These are phyloP conservation scores for Colletotrichum chrysophilum DNA, from an alignment of 2,329 filamentous ascomycete genomes.

Conservation along the genomic window DNA sequence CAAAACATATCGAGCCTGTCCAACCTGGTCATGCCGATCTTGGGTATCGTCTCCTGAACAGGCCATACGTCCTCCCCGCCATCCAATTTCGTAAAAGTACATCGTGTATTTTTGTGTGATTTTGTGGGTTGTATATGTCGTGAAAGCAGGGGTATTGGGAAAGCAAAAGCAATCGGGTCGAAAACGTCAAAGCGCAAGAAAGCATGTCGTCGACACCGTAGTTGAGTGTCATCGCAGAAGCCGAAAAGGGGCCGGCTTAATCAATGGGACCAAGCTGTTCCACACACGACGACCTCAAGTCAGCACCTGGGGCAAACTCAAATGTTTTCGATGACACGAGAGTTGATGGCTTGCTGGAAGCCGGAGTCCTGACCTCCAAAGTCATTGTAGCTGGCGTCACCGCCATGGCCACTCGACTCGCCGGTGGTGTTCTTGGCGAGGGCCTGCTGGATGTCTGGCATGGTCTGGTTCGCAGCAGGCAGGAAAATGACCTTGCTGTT, in stretches of 20 bases:
- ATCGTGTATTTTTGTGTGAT: neutral
- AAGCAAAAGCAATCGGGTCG: slow-evolving; percentile 7
- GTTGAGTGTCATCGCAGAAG: neutral
- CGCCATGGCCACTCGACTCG: slow-evolving; percentile 48
- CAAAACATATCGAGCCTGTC: neutral
- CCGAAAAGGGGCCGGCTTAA: slow-evolving; percentile 1
- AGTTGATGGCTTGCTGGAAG: slow-evolving; percentile 83
- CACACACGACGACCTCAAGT: slow-evolving; percentile 13
- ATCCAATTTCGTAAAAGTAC: neutral
- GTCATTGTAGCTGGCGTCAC: slow-evolving; percentile 46
- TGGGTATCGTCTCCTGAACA: slow-evolving; percentile 7
- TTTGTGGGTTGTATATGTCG: neutral
- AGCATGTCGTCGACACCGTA: neutral
- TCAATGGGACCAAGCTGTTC: slow-evolving; percentile 22
- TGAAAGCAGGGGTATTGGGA: slow-evolving; percentile 14
- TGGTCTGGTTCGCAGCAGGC: slow-evolving; percentile 65
- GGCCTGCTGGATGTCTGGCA: slow-evolving; percentile 49
- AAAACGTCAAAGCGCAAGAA: neutral
- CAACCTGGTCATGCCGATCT: slow-evolving; percentile 1
- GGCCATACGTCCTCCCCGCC: neutral
- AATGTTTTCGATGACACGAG: slow-evolving; percentile 85
- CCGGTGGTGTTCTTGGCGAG: slow-evolving; percentile 39
- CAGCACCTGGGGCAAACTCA: slow-evolving; percentile 46
- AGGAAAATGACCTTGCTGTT: slow-evolving; percentile 90
- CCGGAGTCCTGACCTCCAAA: slow-evolving; percentile 61